phyloP scores from a whole-genome alignment of 2,329 filamentous ascomycete genomes.

The Ploettnerulaceae sp. region DNA sequence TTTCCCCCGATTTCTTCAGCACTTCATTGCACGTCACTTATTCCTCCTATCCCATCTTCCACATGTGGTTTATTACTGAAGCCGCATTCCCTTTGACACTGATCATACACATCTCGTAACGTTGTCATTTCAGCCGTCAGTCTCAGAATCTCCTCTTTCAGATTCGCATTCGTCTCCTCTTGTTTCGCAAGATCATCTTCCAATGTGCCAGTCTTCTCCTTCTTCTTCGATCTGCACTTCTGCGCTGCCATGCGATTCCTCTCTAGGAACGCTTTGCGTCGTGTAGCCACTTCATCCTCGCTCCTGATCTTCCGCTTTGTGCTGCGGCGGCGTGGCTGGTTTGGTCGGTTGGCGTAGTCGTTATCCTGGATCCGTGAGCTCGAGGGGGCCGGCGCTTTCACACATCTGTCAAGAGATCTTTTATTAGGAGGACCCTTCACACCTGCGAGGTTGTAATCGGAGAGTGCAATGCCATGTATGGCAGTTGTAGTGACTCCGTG shows the following conservation, averaged over 20 bases:
- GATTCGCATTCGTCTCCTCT: constrained; percentile 1
- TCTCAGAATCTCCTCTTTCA: neutral
- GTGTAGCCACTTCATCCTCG: neutral
- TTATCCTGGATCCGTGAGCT: neutral
- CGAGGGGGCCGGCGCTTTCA: neutral
- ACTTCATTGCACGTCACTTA: neutral
- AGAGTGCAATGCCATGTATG: too few relatives aligned
- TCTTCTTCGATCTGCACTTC: constrained; percentile 6
- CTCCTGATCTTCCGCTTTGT: constrained; percentile 3
- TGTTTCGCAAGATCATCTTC: constrained; percentile 4
- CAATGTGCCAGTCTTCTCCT: constrained; percentile 3
- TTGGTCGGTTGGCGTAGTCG: neutral
- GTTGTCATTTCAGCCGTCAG: neutral
- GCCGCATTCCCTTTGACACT: constrained; percentile 4
- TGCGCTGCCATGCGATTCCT: constrained; percentile 5
- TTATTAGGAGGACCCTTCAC: too few relatives aligned
- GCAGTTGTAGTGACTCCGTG: too few relatives aligned
- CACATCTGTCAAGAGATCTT: too few relatives aligned
- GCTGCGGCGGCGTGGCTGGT: neutral
- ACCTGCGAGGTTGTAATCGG: too few relatives aligned
- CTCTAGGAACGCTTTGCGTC: constrained; percentile 1
- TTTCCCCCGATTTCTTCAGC: too few relatives aligned
- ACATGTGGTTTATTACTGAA: neutral
- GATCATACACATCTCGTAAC: neutral
- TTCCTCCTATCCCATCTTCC: neutral